Percentiles rank a stretch among this genome's conserved stretches.
Conservation (phyloP, 352 stramenopile genomes). For the Pseudoperonospora humuli region DNA sequence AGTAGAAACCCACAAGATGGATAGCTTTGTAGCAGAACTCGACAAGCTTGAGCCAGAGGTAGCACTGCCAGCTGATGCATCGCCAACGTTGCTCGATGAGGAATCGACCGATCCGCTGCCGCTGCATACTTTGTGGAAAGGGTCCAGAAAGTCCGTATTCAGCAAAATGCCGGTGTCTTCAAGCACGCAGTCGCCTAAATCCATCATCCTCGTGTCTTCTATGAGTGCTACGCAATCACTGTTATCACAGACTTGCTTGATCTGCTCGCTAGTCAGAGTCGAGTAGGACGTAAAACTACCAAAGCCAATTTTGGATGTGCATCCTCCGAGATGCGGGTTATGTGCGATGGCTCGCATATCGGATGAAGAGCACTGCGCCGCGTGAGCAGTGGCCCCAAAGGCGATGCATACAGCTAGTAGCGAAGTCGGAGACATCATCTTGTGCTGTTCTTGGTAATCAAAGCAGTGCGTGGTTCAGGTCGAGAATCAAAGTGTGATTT, state of each 20-base stretch:
- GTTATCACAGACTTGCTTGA: conserved; percentile 17
- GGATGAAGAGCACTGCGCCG: conserved; percentile 8
- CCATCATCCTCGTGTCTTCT: conserved; percentile 13
- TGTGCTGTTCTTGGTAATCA: not conserved
- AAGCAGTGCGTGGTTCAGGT: not conserved
- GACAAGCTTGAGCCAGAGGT: too few relatives aligned
- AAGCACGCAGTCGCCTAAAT: conserved; percentile 20
- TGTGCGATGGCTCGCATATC: conserved; percentile 8
- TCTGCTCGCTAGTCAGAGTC: conserved; percentile 9
- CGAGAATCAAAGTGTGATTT: not conserved
- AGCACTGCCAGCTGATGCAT: too few relatives aligned
- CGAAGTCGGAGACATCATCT: not conserved
- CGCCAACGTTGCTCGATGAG: too few relatives aligned
- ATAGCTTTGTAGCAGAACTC: too few relatives aligned
- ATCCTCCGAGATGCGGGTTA: conserved; percentile 6
- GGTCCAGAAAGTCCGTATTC: conserved; percentile 18
- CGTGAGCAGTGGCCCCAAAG: not conserved
- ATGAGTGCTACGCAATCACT: conserved; percentile 14
- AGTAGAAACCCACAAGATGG: too few relatives aligned
- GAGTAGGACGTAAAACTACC: conserved; percentile 4
- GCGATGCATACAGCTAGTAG: not conserved
- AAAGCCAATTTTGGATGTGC: conserved; percentile 15
- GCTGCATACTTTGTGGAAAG: conserved; percentile 10
- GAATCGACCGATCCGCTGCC: not conserved
- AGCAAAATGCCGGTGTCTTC: conserved; percentile 12